Evolutionary conservation across 2,329 filamentous ascomycete genomes (phyloP).

Genomic region (Aspergillus latus): DNA sequence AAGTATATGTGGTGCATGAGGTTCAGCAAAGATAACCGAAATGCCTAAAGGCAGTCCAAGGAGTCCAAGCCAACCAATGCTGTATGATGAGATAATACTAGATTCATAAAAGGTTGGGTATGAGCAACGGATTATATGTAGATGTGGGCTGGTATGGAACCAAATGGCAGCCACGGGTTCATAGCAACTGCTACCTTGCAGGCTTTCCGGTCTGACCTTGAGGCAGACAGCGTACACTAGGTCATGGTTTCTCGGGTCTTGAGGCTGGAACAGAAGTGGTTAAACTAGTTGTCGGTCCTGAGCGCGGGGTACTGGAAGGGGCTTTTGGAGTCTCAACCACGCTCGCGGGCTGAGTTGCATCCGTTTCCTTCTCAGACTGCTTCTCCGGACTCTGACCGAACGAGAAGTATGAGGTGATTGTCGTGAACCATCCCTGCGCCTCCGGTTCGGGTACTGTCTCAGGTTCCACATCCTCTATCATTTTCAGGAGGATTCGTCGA

Average conservation of each 20-base stretch:
- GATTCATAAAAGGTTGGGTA: neutral
- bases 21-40: neutral
- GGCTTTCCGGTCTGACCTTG: too few species aligned
- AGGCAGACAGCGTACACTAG: neutral
- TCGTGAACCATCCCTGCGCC: conserved; percentile 34
- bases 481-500: conserved; percentile 40
- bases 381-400: conserved; percentile 23
- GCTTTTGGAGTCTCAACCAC: neutral
- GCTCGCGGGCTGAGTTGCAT: conserved; percentile 9
- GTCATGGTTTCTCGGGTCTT: conserved; percentile 9
- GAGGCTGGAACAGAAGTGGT: neutral
- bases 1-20: neutral
- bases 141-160: neutral
- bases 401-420: conserved; percentile 35
- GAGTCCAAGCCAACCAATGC: neutral
- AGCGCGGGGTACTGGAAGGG: neutral
- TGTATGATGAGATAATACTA: neutral
- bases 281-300: neutral
- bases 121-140: neutral
- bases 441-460: conserved; percentile 30
- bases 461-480: conserved; percentile 39
- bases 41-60: neutral
- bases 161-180: neutral
- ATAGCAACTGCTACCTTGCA: too few species aligned
- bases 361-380: conserved; percentile 13